Conservation (phyloP, 805 yeast species). For the Cyberlindnera xishuangbannaensis region DNA sequence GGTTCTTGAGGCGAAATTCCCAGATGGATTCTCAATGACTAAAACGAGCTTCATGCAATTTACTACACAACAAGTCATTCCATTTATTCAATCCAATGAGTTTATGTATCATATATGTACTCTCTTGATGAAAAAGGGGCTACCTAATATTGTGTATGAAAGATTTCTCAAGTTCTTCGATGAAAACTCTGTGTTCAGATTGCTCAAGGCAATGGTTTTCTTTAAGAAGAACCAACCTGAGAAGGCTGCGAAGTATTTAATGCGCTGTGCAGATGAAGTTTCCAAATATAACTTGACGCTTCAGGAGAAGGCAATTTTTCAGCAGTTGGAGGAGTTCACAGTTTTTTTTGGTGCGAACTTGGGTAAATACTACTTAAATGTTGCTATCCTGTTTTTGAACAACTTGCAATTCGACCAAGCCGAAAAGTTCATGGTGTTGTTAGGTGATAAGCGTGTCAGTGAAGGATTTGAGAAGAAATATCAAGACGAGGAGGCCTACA, state of each 20-base stretch:
- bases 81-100: slow-evolving; percentile 16
- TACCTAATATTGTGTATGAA: slow-evolving; percentile 12
- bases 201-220: slow-evolving; percentile 20
- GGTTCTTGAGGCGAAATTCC: slow-evolving; percentile 8
- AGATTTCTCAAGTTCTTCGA: slow-evolving; percentile 16
- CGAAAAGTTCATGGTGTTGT: slow-evolving; percentile 28
- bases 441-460: slow-evolving; percentile 18
- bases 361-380: slow-evolving; percentile 32
- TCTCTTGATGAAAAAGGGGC: slow-evolving; percentile 9
- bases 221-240: slow-evolving; percentile 23
- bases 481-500: slow-evolving; percentile 18
- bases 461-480: slow-evolving; percentile 21
- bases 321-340: slow-evolving; percentile 18
- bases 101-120: slow-evolving; percentile 12
- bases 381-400: slow-evolving; percentile 33
- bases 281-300: slow-evolving; percentile 19
- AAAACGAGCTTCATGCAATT: slow-evolving; percentile 9
- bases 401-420: slow-evolving; percentile 29
- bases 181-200: slow-evolving; percentile 15
- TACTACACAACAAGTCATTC: slow-evolving; percentile 12
- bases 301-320: slow-evolving; percentile 20
- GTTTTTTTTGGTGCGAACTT: slow-evolving; percentile 27
- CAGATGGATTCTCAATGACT: slow-evolving; percentile 15
- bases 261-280: slow-evolving; percentile 24
- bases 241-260: slow-evolving; percentile 29